phyloP scores from a whole-genome alignment of 495 filamentous ascomycete genomes.

The Tetracladium marchalianum region DNA sequence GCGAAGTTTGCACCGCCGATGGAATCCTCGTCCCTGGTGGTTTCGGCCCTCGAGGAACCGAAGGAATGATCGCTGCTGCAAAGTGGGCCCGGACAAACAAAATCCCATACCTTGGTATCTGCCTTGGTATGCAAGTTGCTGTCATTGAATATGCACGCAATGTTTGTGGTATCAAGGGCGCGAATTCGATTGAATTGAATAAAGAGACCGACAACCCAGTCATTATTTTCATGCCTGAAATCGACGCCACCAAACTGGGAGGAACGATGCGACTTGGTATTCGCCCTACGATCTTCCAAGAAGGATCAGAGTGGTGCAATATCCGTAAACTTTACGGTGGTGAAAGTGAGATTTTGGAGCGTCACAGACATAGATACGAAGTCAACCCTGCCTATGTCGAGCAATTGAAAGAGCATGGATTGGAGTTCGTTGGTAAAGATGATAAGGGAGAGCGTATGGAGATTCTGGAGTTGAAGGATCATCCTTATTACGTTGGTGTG shows the following conservation, averaged over 20 bases:
- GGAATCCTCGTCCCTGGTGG: constrained; percentile 66
- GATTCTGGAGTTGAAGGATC: constrained; percentile 77
- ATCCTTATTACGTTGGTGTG: constrained; percentile 85
- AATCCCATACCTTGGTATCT: constrained; percentile 81
- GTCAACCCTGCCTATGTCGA: constrained; percentile 61
- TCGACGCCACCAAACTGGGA: constrained; percentile 62
- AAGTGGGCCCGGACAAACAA: constrained; percentile 77
- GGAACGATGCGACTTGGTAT: constrained; percentile 90
- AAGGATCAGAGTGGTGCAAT: constrained; percentile 66
- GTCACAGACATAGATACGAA: constrained; percentile 68
- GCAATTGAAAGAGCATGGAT: constrained; percentile 42
- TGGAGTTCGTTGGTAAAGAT: constrained; percentile 71
- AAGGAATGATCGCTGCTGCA: constrained; percentile 80
- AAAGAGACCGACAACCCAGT: constrained; percentile 36
- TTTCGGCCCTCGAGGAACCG: constrained; percentile 71
- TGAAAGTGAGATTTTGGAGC: constrained; percentile 44
- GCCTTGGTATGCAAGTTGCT: constrained; percentile 90
- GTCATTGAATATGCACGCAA: constrained; percentile 84
- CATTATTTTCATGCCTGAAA: constrained; percentile 89
- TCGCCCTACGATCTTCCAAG: constrained; percentile 31
- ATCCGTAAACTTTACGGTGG: constrained; percentile 66
- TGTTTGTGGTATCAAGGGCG: constrained; percentile 49
- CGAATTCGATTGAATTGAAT: constrained; percentile 59
- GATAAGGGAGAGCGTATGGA: constrained; percentile 81
- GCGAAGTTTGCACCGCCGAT: constrained; percentile 57